Evolutionary conservation across 352 stramenopile genomes (phyloP), one percentile per base, ranked within the genome.

Genomic region (Pythium scleroteichum): DNA sequence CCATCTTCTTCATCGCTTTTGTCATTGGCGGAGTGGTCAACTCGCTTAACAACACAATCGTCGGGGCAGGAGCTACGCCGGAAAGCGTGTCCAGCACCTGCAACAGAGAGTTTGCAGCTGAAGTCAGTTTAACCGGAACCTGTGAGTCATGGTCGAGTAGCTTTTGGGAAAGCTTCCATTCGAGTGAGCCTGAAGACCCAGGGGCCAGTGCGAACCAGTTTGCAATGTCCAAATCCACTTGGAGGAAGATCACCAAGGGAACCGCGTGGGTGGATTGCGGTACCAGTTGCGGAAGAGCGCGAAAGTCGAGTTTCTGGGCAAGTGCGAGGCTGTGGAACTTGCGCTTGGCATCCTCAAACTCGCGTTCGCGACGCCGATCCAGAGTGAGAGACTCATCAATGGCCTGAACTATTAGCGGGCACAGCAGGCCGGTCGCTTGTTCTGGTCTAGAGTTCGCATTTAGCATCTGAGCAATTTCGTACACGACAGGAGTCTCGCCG

Each of bases 211-310:
- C 75, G 52, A 86, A 92, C 76, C 82, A 92, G 26, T 85, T 63
- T n/a, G 79, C 66, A 20, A 92, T 41, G 58, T 92, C 82, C 62
- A 92, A 61, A 38, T 92, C 82, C 1, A 85, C 66, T 10, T 88
- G 78, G n/a, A 92, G 29, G 49, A 89, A 42, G 10, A 90, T 6
- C 19, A 85, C 66, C 0, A 66, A 42, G 32, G 62, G 64, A 17
- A 4, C 17, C 4, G 8, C 23, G 12, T 2, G 14, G 26, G 2
- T 24, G 2, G 22, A 7, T 50, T 66, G 8, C 56, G 39, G 23
- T 17, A 35, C 17, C 17, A 53, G 62, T 42, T 26, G 20, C n/a
- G 38, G 23, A 1, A 84, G 49, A n/a, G 64, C 61, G 10, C 45
- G 27, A 14, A 75, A 82, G 1, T 61, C 52, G 0, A 27, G n/a